These are phyloP conservation scores for Poterioochromonas sp. DNA, from an alignment of 352 stramenopile genomes.

Conservation along the genomic window DNA sequence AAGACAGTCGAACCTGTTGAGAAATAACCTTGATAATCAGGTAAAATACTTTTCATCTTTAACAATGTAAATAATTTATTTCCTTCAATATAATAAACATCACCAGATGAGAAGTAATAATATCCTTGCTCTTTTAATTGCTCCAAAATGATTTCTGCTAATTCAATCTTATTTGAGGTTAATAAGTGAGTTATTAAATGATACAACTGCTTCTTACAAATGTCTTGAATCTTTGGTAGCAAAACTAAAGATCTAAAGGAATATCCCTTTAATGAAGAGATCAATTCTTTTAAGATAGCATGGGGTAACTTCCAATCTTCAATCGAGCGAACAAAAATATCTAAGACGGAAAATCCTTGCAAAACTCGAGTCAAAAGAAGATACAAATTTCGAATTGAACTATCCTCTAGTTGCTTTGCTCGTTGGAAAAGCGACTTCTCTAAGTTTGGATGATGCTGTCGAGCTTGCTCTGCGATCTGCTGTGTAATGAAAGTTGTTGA, in stretches of 20 bases:
- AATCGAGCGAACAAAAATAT: not conserved
- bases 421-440: not conserved
- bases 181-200: not conserved
- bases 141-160: not conserved
- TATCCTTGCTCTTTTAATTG: not conserved
- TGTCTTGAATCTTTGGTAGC: not conserved
- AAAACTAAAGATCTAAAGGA: not conserved
- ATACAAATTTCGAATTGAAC: not conserved
- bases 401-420: slow-evolving; percentile 1
- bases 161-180: not conserved
- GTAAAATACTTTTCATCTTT: not conserved
- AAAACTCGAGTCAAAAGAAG: not conserved
- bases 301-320: not conserved
- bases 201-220: not conserved
- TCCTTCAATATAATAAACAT: not conserved
- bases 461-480: not conserved
- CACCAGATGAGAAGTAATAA: slow-evolving; percentile 13
- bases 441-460: not conserved
- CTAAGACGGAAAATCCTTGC: not conserved
- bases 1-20: not conserved
- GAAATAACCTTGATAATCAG: not conserved
- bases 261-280: not conserved
- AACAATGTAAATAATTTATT: not conserved
- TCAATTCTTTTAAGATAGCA: not conserved
- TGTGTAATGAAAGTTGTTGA: not conserved